These are phyloP conservation scores for Mrakia gelida DNA, from an alignment of 768 basidiomycete species.

Conservation along the genomic window DNA sequence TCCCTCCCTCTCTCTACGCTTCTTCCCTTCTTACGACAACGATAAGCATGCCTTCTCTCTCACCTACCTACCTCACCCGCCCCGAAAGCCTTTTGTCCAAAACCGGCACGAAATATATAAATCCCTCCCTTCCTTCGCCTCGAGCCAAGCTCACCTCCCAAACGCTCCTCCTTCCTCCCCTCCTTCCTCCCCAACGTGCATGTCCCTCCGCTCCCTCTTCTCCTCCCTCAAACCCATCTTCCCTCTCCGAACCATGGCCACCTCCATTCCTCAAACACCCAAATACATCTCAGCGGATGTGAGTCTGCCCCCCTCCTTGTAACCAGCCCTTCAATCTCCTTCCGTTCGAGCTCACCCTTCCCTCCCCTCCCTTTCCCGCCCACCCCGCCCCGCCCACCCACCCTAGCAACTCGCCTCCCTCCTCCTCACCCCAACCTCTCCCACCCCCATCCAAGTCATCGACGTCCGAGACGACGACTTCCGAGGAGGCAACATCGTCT, in stretches of 20 bases:
- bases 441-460: neutral
- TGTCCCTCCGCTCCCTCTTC: neutral
- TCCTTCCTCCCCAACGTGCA: neutral
- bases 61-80: too few relatives aligned
- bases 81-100: too few relatives aligned
- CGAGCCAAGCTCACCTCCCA: too few relatives aligned
- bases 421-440: neutral
- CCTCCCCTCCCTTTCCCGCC: too few relatives aligned
- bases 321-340: too few relatives aligned
- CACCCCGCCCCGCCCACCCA: neutral
- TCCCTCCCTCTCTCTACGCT: too few relatives aligned
- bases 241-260: neutral
- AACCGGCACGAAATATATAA: too few relatives aligned
- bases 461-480: slow-evolving; percentile 23
- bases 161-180: neutral
- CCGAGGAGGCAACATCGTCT: slow-evolving; percentile 12
- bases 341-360: too few relatives aligned
- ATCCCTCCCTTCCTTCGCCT: too few relatives aligned
- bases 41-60: too few relatives aligned
- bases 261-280: neutral
- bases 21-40: too few relatives aligned
- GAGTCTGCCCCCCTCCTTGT: neutral
- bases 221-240: neutral
- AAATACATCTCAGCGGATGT: slow-evolving; percentile 16
- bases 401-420: slow-evolving; percentile 11